Evolutionary conservation across 2,329 filamentous ascomycete genomes (phyloP).

Genomic region (Magnaporthiopsis incrustans): DNA sequence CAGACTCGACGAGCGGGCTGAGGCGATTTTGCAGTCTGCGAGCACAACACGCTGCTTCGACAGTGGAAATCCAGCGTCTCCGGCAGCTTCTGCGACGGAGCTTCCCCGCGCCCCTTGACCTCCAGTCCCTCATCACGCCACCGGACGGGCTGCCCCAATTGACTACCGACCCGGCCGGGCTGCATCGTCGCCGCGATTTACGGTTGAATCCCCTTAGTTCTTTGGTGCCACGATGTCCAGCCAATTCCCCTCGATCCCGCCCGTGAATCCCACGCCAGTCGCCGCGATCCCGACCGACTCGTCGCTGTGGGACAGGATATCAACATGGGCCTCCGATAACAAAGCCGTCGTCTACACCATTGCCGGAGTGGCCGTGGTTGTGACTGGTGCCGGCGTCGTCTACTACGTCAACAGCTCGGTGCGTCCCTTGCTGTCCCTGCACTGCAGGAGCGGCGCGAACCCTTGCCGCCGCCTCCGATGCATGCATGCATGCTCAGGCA

Average conservation of each 20-base stretch:
- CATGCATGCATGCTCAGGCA: neutral
- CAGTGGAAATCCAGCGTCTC: neutral
- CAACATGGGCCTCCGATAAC: conserved; percentile 89
- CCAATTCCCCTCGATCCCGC: conserved; percentile 37
- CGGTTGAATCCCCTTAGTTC: neutral
- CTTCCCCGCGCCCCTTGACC: neutral
- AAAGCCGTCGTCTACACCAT: conserved; percentile 95
- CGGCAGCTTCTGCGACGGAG: neutral
- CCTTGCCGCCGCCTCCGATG: neutral
- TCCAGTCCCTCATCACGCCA: neutral
- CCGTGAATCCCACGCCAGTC: conserved; percentile 31
- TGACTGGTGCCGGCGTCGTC: conserved; percentile 82
- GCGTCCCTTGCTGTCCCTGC: conserved; percentile 19
- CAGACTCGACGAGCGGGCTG: neutral
- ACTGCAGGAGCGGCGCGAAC: neutral
- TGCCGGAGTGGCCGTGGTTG: conserved; percentile 85
- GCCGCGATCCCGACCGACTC: conserved; percentile 49
- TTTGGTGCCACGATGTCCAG: conserved; percentile 15
- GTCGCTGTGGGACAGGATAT: conserved; percentile 81
- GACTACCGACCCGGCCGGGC: neutral
- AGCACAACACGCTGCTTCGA: neutral
- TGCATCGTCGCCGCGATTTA: neutral
- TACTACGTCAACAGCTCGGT: conserved; percentile 74
- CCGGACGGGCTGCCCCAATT: neutral
- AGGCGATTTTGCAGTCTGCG: conserved; percentile 2